Conservation (phyloP, 305 asterid species). For the Solanum aculeatissimum region DNA sequence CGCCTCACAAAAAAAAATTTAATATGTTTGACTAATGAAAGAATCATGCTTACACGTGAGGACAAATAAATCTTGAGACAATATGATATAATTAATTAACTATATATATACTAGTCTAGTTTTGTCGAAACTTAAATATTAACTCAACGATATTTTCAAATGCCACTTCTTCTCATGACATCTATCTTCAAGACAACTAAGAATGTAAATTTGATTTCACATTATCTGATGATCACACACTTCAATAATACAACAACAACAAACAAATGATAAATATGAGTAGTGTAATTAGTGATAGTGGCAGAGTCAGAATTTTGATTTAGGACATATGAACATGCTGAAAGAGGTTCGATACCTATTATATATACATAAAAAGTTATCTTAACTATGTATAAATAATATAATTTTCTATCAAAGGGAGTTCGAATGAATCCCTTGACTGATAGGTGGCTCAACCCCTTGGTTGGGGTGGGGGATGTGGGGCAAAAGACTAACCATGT, state of each 20-base stretch:
- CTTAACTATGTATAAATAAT: too few relatives aligned
- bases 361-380: too few relatives aligned
- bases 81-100: neutral
- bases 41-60: neutral
- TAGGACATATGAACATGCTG: too few relatives aligned
- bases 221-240: neutral
- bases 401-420: too few relatives aligned
- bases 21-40: neutral
- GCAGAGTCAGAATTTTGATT: too few relatives aligned
- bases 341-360: too few relatives aligned
- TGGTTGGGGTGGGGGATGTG: neutral
- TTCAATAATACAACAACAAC: too few relatives aligned
- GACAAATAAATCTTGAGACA: neutral
- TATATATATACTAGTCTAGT: neutral
- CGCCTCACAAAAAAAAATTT: neutral
- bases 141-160: neutral
- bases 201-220: neutral
- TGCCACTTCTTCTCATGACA: neutral
- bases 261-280: too few relatives aligned
- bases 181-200: neutral
- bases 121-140: neutral
- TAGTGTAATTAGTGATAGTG: too few relatives aligned
- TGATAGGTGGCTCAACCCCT: too few relatives aligned
- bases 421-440: too few relatives aligned
- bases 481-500: neutral